phyloP scores from a whole-genome alignment of 805 yeast genomes.

The Peterozyma toletana region DNA sequence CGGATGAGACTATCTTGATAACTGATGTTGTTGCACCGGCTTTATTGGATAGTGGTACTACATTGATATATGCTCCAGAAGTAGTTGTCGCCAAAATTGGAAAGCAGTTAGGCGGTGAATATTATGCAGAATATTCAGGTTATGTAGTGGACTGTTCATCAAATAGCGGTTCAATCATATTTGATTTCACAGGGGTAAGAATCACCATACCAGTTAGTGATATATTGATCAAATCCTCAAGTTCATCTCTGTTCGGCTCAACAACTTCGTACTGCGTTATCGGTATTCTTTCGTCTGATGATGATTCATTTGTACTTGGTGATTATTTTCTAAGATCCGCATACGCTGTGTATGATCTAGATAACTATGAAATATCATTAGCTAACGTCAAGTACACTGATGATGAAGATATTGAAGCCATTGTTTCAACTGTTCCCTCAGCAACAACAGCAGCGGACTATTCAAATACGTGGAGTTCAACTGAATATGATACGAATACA shows the following conservation, averaged over 20 bases:
- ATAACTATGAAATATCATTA: constrained; percentile 31
- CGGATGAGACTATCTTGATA: constrained; percentile 14
- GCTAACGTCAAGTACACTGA: constrained; percentile 36
- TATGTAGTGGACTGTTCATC: constrained; percentile 38
- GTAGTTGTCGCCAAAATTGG: constrained; percentile 18
- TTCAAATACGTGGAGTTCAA: constrained; percentile 32
- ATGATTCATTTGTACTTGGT: constrained; percentile 36
- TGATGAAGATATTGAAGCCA: constrained; percentile 35
- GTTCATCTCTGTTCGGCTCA: constrained; percentile 6
- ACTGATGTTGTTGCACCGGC: constrained; percentile 27
- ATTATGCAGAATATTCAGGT: constrained; percentile 30
- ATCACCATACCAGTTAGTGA: constrained; percentile 41
- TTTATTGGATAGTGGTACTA: constrained; percentile 53
- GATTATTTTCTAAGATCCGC: constrained; percentile 45
- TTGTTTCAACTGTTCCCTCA: constrained; percentile 39
- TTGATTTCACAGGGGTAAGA: constrained; percentile 51
- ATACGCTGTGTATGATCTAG: constrained; percentile 50
- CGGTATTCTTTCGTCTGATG: constrained; percentile 28
- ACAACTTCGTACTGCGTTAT: constrained; percentile 32
- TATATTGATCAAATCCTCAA: constrained; percentile 14
- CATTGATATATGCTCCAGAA: constrained; percentile 38
- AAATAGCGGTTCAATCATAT: constrained; percentile 18
- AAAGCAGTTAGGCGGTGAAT: constrained; percentile 31
- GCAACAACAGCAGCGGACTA: constrained; percentile 40
- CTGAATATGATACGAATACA: constrained; percentile 7